A percentile compares a stretch with the other conserved stretches of the same genome.
Evolutionary conservation across 1,284 basidiomycete genomes (phyloP).

Genomic region (Meira nashicola): DNA sequence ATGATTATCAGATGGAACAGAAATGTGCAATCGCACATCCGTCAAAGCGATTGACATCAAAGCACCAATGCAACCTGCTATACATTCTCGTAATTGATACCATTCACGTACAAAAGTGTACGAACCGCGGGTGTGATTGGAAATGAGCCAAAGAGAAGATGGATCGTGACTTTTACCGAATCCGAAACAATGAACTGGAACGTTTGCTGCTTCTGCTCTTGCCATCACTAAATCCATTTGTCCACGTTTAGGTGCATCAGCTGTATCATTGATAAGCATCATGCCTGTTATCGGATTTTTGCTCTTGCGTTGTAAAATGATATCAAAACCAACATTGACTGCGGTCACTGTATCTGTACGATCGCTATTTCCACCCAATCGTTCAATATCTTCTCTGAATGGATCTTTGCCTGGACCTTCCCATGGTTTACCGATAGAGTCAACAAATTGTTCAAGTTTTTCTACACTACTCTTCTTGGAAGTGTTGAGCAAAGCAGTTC

Average conservation of each 20-base stretch:
- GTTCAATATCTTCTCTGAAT: constrained; percentile 35
- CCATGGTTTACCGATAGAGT: constrained; percentile 39
- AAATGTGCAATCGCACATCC: constrained; percentile 40
- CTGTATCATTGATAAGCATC: constrained; percentile 83
- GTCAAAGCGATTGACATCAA: constrained; percentile 44
- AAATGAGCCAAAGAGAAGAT: constrained; percentile 95
- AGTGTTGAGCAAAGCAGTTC: constrained; percentile 38
- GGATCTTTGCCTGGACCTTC: constrained; percentile 28
- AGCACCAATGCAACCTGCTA: constrained; percentile 43
- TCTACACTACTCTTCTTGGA: constrained; percentile 24
- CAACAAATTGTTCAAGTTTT: constrained; percentile 32
- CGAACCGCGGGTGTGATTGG: constrained; percentile 91
- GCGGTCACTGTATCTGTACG: constrained; percentile 43
- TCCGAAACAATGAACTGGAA: constrained; percentile 92
- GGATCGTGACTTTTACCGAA: constrained; percentile 95
- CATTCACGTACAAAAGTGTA: constrained; percentile 63
- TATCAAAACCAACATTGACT: constrained; percentile 62
- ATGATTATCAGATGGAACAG: constrained; percentile 41
- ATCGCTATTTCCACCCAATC: constrained; percentile 37
- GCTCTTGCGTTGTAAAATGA: constrained; percentile 83
- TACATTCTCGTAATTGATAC: constrained; percentile 45
- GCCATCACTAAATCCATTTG: constrained; percentile 97
- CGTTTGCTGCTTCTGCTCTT: constrained; percentile 87
- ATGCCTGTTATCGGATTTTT: constrained; percentile 85
- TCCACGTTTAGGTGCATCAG: constrained; percentile 84